Percentiles rank a stretch among this genome's conserved stretches.
Evolutionary conservation across 2,329 filamentous ascomycete species (phyloP).

Genomic region (Colletotrichum cuscutae): DNA sequence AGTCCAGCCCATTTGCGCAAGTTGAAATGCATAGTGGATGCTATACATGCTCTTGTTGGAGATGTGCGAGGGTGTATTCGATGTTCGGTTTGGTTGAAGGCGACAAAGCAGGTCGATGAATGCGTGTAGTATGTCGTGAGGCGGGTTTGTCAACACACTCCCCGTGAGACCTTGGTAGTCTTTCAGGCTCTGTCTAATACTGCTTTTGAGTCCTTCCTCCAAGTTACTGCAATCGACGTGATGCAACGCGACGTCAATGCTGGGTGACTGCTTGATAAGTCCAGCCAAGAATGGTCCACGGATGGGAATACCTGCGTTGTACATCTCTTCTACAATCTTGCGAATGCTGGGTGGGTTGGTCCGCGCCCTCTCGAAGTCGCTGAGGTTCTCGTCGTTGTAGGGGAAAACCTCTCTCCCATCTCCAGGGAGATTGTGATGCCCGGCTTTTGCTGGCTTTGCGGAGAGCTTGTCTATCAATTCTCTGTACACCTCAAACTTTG

Average conservation of each 20-base stretch:
- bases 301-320: constrained; percentile 53
- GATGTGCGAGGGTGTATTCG: background rate
- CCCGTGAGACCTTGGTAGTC: background rate
- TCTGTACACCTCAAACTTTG: constrained; percentile 59
- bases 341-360: constrained; percentile 67
- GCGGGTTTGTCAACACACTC: background rate
- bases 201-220: background rate
- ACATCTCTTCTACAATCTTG: constrained; percentile 70
- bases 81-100: constrained; percentile 21
- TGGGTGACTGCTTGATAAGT: constrained; percentile 24
- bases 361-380: constrained; percentile 72
- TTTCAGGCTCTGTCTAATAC: background rate
- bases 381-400: constrained; percentile 60
- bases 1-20: constrained; percentile 6
- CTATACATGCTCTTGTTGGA: background rate
- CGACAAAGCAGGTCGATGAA: constrained; percentile 23
- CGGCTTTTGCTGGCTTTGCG: constrained; percentile 42
- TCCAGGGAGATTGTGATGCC: constrained; percentile 35
- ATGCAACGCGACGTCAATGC: constrained; percentile 37
- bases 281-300: constrained; percentile 23
- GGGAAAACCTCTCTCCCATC: constrained; percentile 46
- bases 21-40: constrained; percentile 19
- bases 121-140: constrained; percentile 45
- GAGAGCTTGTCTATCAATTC: constrained; percentile 71
- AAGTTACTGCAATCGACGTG: constrained; percentile 42